Conservation (phyloP, 2,329 filamentous ascomycete genomes). For the Orbilia ellipsospora region DNA sequence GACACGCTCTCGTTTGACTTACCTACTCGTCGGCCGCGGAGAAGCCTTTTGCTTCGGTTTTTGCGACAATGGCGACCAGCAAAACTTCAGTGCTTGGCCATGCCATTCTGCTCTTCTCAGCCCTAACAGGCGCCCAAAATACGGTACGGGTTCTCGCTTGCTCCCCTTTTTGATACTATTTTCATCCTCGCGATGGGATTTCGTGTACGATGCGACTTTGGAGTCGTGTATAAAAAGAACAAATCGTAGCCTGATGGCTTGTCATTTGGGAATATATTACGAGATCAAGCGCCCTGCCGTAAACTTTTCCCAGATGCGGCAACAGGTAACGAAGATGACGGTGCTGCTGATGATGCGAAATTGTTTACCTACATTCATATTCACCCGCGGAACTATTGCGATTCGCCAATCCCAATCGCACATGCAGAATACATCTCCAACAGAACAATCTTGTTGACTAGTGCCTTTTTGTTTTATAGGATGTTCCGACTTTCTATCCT, state of each 20-base stretch:
- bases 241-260: slow-evolving; percentile 29
- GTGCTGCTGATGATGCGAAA: not conserved
- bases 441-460: slow-evolving; percentile 13
- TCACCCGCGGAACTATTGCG: slow-evolving; percentile 7
- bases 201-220: not conserved
- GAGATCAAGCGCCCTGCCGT: slow-evolving; percentile 18
- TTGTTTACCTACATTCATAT: not conserved
- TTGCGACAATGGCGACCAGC: slow-evolving; percentile 46
- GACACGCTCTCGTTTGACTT: slow-evolving; percentile 10
- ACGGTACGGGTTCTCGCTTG: slow-evolving; percentile 52
- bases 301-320: slow-evolving; percentile 42
- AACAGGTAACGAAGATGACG: slow-evolving; percentile 2
- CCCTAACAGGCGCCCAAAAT: slow-evolving; percentile 54
- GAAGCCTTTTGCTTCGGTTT: slow-evolving; percentile 23
- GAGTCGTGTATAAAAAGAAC: not conserved
- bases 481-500: slow-evolving; percentile 42
- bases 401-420: slow-evolving; percentile 28
- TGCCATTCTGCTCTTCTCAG: slow-evolving; percentile 53
- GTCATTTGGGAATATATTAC: not conserved
- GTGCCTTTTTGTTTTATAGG: slow-evolving; percentile 40
- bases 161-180: slow-evolving; percentile 21
- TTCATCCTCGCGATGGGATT: not conserved
- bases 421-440: slow-evolving; percentile 9
- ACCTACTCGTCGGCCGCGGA: slow-evolving; percentile 24
- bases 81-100: slow-evolving; percentile 44